Evolutionary conservation across 1,139 yeast species (phyloP), one percentile per base, ranked within the genome.

Genomic region (Lodderomyces margitis): DNA sequence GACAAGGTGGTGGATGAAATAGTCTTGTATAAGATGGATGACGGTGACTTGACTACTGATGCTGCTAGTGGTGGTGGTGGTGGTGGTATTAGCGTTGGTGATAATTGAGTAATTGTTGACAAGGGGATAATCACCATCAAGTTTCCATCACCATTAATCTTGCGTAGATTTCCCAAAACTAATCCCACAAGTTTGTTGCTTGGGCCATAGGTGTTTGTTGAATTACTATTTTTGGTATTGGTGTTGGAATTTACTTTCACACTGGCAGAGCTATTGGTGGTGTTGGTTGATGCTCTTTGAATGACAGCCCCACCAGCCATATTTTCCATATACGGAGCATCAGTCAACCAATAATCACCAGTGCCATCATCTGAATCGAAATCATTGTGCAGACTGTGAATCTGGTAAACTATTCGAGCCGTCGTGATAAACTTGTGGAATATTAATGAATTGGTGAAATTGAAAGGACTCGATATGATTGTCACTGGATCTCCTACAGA

Each of bases 141-240:
- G 24, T 80, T 81, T 1, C 89, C 88, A 49, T 81, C 85, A 5
- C 86, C 86, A 46, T 77, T 74, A 10, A 46, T 38, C 54, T 80
- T 80, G 14, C 64, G 54, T 17, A 82, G 47, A 38, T 64, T 62
- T 0, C 87, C 86, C 43, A 72, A 58, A 0, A 83, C 72, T 28
- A 83, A 53, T 0, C 89, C 91, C 3, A 78, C 40, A 0, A 71
- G 57, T 4, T 43, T 37, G 19, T 28, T 28, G 5, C 11, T 11
- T 4, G 32, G 4, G 32, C 11, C 15, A 19, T 15, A 15, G 19
- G 5, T 28, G 32, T 15, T n/a, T n/a, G n/a, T 2, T 34, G 40
- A n/a, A n/a, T n/a, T n/a, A n/a, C n/a, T n/a, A 2, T 30, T 37
- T 3, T 40, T 24, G n/a, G 12, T 9, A 5, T 15, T 28, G 1